Evolutionary conservation across 1,284 basidiomycete species (phyloP).

Genomic region (Leccinum subrobustum): DNA sequence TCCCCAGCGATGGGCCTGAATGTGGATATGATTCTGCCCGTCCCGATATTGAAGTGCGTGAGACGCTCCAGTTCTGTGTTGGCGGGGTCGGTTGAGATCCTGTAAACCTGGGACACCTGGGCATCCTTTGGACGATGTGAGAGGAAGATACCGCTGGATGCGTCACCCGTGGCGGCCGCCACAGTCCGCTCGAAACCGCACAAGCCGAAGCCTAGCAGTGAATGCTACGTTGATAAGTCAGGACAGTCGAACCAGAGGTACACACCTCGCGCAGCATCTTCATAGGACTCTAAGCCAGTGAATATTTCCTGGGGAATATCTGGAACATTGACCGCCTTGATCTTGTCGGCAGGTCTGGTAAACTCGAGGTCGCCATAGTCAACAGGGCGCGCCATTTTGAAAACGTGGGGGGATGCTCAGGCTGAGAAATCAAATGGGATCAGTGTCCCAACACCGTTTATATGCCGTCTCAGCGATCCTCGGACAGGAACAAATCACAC

Average conservation of each 20-base stretch:
- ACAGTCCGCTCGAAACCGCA: conserved; percentile 24
- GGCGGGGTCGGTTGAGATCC: conserved; percentile 28
- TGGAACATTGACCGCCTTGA: conserved; percentile 36
- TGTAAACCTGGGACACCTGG: conserved; percentile 38
- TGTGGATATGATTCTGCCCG: conserved; percentile 33
- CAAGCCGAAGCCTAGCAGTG: conserved; percentile 23
- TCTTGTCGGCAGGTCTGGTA: conserved; percentile 34
- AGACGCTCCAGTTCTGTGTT: conserved; percentile 32
- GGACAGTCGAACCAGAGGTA: not conserved
- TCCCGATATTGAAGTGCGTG: conserved; percentile 37
- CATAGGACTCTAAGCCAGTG: conserved; percentile 35
- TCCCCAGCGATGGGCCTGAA: conserved; percentile 34
- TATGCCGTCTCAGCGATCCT: conserved; percentile 3
- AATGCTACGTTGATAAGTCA: not conserved
- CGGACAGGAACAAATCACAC: conserved; percentile 3
- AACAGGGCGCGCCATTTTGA: conserved; percentile 19
- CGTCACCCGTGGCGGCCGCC: conserved; percentile 9
- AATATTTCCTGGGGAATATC: conserved; percentile 31
- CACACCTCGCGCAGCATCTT: conserved; percentile 36
- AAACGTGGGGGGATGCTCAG: not conserved
- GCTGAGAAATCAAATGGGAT: not conserved
- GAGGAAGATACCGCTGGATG: conserved; percentile 30
- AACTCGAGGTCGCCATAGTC: conserved; percentile 32
- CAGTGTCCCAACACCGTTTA: not conserved
- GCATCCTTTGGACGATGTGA: conserved; percentile 36